Evolutionary conservation across 176 grass and related monocot species (phyloP), one percentile per base, ranked within the genome.

Genomic region (Triticum monococcum): DNA sequence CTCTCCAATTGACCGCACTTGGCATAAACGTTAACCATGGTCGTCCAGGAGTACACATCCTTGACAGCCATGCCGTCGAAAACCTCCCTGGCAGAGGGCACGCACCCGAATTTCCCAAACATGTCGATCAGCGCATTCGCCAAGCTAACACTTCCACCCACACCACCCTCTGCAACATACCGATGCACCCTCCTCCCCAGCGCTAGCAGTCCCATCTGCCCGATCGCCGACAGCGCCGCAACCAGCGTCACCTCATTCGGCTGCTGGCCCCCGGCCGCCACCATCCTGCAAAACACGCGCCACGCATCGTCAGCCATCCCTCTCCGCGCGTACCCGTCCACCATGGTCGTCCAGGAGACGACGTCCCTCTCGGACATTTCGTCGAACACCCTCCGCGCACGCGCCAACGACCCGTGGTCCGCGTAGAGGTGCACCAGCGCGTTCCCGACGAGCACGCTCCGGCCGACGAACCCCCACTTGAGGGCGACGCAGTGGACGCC

Each of bases 41-140:
- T 90, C 13, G 88, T 95, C 93, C 93, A 89, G 11, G 93, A 89
- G 61, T 88, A 95, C 50, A 90, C 90, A 79, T 95, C 90, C 88
- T 89, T 95, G 46, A 46, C 25, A 0, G 0, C n/a, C 71, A 95
- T 92, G 5, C 71, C 22, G 4, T 92, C 77, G 4, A 95, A 95
- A 81, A 95, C 80, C 77, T 90, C 88, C 77, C 33, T 92, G 9
- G 90, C 90, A 56, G 77, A 86, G 57, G 24, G 31, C 46, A 90
- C 31, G 3, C 88, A 89, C 9, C 86, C 83, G 8, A 88, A 90
- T 40, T 92, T 95, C 14, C 93, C 83, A 79, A 90, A 95, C 90
- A 90, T 90, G 69, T 90, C 86, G 5, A 95, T 28, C 20, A 92
- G 74, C 0, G 86, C 88, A 46, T 95, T 92, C 30, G 78, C 50